A percentile compares a stretch with the other conserved stretches of the same genome.
phyloP scores from a whole-genome alignment of 2,329 filamentous ascomycete species.

The Microdochium nivale region DNA sequence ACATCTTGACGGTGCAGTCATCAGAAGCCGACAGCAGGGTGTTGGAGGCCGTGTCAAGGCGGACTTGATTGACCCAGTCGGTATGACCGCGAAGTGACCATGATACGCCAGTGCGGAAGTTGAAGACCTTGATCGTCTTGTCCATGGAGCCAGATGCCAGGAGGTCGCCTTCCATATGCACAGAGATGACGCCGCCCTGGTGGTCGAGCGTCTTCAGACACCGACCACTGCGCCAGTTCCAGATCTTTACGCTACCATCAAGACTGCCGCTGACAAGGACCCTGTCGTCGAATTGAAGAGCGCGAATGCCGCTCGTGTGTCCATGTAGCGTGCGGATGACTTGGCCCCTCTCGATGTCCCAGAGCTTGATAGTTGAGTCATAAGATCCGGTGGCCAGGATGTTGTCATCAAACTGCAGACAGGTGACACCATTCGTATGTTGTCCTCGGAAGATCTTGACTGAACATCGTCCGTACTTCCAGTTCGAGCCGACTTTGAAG shows the following conservation, averaged over 20 bases:
- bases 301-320: conserved; percentile 75
- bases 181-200: conserved; percentile 70
- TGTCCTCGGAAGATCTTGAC: conserved; percentile 73
- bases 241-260: conserved; percentile 81
- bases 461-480: conserved; percentile 88
- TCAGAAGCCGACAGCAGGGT: conserved; percentile 92
- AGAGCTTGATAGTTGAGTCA: conserved; percentile 90
- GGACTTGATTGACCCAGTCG: conserved; percentile 96
- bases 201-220: conserved; percentile 78
- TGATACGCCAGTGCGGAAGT: conserved; percentile 75
- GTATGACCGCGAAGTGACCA: conserved; percentile 75
- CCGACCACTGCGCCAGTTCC: conserved; percentile 92
- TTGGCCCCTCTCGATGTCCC: conserved; percentile 84
- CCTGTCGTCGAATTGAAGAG: conserved; percentile 85
- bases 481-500: conserved; percentile 93
- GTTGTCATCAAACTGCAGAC: conserved; percentile 67
- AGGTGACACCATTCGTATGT: conserved; percentile 76
- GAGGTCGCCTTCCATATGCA: conserved; percentile 79
- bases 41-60: conserved; percentile 70
- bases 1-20: conserved; percentile 82
- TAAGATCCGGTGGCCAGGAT: conserved; percentile 92
- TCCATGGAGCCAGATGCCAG: conserved; percentile 87
- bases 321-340: conserved; percentile 78
- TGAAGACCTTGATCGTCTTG: conserved; percentile 84
- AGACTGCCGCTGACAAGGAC: conserved; percentile 87